Evolutionary conservation across 495 filamentous ascomycete species (phyloP).

Genomic region (Penicillium steckii): DNA sequence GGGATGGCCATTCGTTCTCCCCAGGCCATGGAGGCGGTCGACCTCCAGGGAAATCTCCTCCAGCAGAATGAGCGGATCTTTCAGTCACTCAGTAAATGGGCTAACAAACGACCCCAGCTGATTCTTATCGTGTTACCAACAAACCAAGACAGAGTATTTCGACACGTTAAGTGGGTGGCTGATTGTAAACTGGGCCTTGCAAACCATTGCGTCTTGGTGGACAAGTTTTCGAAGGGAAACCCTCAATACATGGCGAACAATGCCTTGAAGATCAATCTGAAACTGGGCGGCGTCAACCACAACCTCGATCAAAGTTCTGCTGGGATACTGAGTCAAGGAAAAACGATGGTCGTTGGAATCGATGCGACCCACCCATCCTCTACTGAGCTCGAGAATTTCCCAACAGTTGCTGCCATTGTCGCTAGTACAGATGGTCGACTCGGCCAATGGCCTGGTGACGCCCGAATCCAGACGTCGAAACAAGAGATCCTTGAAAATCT

Average conservation of each 20-base stretch:
- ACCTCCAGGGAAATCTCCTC: neutral
- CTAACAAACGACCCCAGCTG: neutral
- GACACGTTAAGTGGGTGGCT: conserved; percentile 59
- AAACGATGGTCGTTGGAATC: conserved; percentile 79
- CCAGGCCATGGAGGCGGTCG: neutral
- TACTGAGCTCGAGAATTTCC: conserved; percentile 49
- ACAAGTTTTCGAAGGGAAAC: conserved; percentile 21
- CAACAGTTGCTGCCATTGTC: conserved; percentile 75
- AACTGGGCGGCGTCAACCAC: conserved; percentile 76
- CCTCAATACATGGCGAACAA: conserved; percentile 69
- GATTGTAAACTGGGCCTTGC: conserved; percentile 60
- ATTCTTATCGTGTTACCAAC: conserved; percentile 59
- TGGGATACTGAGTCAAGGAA: conserved; percentile 49
- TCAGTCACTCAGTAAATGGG: neutral
- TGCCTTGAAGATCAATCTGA: conserved; percentile 77
- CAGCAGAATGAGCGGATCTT: neutral
- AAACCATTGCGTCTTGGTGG: conserved; percentile 54
- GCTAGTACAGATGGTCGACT: conserved; percentile 60
- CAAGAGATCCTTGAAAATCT: conserved; percentile 60
- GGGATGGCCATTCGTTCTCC: neutral
- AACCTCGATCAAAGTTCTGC: conserved; percentile 43
- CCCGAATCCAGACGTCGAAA: conserved; percentile 54
- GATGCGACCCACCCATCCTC: conserved; percentile 87
- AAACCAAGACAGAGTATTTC: conserved; percentile 51
- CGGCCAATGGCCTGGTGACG: conserved; percentile 66